Conservation (phyloP, 495 filamentous ascomycete species). For the Aspergillus bridgeri region DNA sequence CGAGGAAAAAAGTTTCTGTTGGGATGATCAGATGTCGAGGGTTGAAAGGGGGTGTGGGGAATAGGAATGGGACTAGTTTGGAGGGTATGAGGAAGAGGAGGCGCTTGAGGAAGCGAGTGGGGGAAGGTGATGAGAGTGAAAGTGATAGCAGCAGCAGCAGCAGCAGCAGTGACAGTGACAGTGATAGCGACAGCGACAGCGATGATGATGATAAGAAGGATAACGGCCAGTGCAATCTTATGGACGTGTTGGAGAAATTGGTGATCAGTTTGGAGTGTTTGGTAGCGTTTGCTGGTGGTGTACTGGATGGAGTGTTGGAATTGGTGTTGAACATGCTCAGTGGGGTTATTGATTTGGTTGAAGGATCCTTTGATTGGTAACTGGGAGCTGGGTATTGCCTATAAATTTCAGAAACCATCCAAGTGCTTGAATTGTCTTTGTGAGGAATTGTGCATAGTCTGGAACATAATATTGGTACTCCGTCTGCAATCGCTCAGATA, state of each 20-base stretch:
- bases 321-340: slow-evolving; percentile 1
- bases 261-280: slow-evolving; percentile 6
- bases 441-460: background rate
- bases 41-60: background rate
- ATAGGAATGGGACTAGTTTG: background rate
- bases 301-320: slow-evolving; percentile 5
- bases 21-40: background rate
- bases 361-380: background rate
- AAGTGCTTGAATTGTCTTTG: background rate
- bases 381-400: too few relatives aligned
- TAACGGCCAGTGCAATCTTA: background rate
- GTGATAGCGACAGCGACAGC: background rate
- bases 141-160: background rate
- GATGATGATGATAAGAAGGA: background rate
- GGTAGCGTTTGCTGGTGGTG: background rate
- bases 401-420: background rate
- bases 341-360: slow-evolving; percentile 1
- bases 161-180: background rate
- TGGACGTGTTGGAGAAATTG: slow-evolving; percentile 4
- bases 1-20: background rate
- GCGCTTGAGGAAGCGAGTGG: background rate
- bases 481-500: background rate
- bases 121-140: slow-evolving; percentile 1
- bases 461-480: background rate
- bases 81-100: background rate